Conservation (phyloP, 2,329 filamentous ascomycete genomes). For the Nannizzia gypsea region DNA sequence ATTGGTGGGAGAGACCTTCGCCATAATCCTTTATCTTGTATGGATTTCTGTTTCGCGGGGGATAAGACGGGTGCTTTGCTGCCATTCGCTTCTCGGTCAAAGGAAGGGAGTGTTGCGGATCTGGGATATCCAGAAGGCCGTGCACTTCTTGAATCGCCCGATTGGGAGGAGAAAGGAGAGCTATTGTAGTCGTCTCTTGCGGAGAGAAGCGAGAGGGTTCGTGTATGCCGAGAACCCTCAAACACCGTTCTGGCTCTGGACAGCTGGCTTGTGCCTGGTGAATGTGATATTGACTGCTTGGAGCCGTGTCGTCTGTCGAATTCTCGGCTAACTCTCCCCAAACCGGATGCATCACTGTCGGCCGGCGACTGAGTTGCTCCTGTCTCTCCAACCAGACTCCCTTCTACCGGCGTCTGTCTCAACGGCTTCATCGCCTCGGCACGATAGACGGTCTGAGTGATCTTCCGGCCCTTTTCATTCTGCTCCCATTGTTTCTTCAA, state of each 20-base stretch:
- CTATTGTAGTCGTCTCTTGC: slow-evolving; percentile 17
- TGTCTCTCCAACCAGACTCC: not conserved
- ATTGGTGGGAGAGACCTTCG: slow-evolving; percentile 33
- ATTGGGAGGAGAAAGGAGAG: slow-evolving; percentile 12
- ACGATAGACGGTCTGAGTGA: slow-evolving; percentile 50
- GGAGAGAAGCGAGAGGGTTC: slow-evolving; percentile 69
- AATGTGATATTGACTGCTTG: slow-evolving; percentile 39
- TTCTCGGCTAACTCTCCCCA: slow-evolving; percentile 42
- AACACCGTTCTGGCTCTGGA: slow-evolving; percentile 51
- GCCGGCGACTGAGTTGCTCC: not conserved
- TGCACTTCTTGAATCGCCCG: slow-evolving; percentile 13
- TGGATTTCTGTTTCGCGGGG: slow-evolving; percentile 26
- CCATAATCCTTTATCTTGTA: slow-evolving; percentile 18
- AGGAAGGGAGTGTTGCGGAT: slow-evolving; percentile 32
- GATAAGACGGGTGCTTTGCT: slow-evolving; percentile 17
- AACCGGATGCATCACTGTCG: slow-evolving; percentile 13
- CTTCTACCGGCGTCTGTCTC: slow-evolving; percentile 24
- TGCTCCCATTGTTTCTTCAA: slow-evolving; percentile 76
- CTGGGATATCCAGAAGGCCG: slow-evolving; percentile 26
- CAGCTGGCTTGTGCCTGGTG: slow-evolving; percentile 22
- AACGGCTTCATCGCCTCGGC: slow-evolving; percentile 49
- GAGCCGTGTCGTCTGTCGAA: slow-evolving; percentile 62
- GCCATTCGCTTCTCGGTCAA: slow-evolving; percentile 23
- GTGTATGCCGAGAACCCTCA: slow-evolving; percentile 47
- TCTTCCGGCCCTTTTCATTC: slow-evolving; percentile 66